Conservation (phyloP, 345 rosid species). For the Bruguiera sexangula region DNA sequence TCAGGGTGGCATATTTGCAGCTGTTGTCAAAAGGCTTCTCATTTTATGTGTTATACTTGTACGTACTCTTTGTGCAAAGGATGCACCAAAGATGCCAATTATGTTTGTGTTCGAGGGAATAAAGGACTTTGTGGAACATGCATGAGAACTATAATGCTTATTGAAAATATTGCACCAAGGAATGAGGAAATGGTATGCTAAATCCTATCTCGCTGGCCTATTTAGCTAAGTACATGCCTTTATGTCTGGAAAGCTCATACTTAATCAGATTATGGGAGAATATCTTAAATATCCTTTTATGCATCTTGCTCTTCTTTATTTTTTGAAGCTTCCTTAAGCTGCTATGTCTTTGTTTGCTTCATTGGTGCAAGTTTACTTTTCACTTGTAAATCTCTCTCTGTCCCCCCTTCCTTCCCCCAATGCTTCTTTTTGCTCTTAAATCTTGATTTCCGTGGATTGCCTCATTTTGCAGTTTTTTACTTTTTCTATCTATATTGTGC, state of each 20-base stretch:
- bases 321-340: not conserved
- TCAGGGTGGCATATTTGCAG: conserved; percentile 98
- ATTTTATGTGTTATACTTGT: conserved; percentile 95
- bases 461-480: not conserved
- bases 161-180: conserved; percentile 56
- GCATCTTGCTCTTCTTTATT: not conserved
- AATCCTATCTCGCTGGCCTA: conserved; percentile 6
- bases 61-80: conserved; percentile 91
- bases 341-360: not conserved
- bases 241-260: conserved; percentile 9
- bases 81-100: conserved; percentile 87
- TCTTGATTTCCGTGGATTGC: not conserved
- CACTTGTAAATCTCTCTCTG: not conserved
- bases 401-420: not conserved
- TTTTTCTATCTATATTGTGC: conserved; percentile 17
- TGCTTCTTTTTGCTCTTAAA: not conserved
- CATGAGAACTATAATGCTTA: conserved; percentile 81
- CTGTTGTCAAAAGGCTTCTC: conserved; percentile 72
- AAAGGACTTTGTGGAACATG: conserved; percentile 94
- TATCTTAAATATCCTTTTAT: conserved; percentile 1
- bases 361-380: not conserved
- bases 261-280: not conserved
- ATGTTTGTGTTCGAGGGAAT: conserved; percentile 63
- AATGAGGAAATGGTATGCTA: conserved; percentile 61
- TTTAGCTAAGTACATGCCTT: conserved; percentile 1